phyloP scores from a whole-genome alignment of 129 eudicot genomes.

The Pittosporum tobira region DNA sequence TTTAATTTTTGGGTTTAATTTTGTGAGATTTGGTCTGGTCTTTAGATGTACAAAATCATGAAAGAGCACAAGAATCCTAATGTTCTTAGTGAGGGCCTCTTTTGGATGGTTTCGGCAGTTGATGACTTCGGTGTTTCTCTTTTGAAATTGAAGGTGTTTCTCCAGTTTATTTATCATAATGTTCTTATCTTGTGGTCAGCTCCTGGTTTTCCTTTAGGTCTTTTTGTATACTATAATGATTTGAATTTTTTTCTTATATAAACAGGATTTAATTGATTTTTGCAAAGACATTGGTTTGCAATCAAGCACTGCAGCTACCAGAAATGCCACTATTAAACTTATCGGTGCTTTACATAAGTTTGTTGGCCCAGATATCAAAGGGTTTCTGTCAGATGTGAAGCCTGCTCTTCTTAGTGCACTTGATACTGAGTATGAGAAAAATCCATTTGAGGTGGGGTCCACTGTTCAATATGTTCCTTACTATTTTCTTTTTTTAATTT shows the following conservation, averaged over 20 bases:
- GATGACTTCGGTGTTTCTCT: constrained; percentile 84
- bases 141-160: constrained; percentile 78
- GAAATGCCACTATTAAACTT: constrained; percentile 87
- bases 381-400: constrained; percentile 79
- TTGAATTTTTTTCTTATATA: too few relatives aligned
- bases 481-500: too few relatives aligned
- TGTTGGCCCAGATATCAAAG: constrained; percentile 97
- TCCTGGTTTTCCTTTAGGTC: too few relatives aligned
- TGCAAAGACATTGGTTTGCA: constrained; percentile 97
- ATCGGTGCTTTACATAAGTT: constrained; percentile 80
- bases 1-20: background rate
- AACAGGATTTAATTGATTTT: constrained; percentile 96
- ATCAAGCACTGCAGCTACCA: constrained; percentile 98
- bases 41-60: constrained; percentile 91
- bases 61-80: constrained; percentile 99
- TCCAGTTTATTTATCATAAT: too few relatives aligned
- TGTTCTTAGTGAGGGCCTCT: constrained; percentile 92
- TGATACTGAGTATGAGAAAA: constrained; percentile 94
- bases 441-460: constrained; percentile 79
- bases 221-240: too few relatives aligned
- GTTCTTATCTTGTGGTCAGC: too few relatives aligned
- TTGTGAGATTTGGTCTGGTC: too few relatives aligned
- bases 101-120: constrained; percentile 97
- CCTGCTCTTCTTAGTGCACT: constrained; percentile 99
- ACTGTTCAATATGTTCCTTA: background rate